These are phyloP conservation scores for Leccinum sublutescens DNA, from an alignment of 768 basidiomycete genomes.

Conservation along the genomic window DNA sequence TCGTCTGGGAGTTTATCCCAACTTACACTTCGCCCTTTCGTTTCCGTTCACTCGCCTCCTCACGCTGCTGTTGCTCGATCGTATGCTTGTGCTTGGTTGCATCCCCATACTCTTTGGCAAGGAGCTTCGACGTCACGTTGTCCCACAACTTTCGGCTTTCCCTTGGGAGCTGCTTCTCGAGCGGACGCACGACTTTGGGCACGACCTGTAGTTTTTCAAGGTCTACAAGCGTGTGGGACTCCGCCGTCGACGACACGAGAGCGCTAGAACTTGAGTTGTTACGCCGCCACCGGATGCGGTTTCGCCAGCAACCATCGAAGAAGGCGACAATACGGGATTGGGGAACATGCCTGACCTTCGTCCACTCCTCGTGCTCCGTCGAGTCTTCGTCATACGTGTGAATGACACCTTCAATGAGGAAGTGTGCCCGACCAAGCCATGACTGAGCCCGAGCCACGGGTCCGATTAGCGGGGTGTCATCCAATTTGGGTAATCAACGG, in stretches of 20 bases:
- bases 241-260: slow-evolving; percentile 43
- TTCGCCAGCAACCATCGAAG: slow-evolving; percentile 89
- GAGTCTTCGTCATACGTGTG: slow-evolving; percentile 74
- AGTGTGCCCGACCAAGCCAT: slow-evolving; percentile 89
- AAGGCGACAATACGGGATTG: slow-evolving; percentile 69
- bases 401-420: slow-evolving; percentile 84
- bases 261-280: slow-evolving; percentile 48
- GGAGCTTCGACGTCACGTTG: slow-evolving; percentile 67
- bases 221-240: slow-evolving; percentile 73
- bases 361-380: slow-evolving; percentile 67
- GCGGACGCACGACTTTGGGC: slow-evolving; percentile 82
- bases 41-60: slow-evolving; percentile 85
- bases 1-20: not conserved
- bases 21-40: slow-evolving; percentile 76
- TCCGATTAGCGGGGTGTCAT: not conserved
- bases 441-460: slow-evolving; percentile 42
- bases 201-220: slow-evolving; percentile 65
- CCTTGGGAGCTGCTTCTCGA: slow-evolving; percentile 71
- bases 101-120: slow-evolving; percentile 84
- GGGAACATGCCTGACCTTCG: slow-evolving; percentile 89
- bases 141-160: slow-evolving; percentile 93
- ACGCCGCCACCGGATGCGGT: slow-evolving; percentile 76
- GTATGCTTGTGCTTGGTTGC: slow-evolving; percentile 89
- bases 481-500: slow-evolving; percentile 24
- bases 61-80: slow-evolving; percentile 93